Evolutionary conservation across 805 yeast genomes (phyloP).

Genomic region (Sugiyamaella chiloensis): DNA sequence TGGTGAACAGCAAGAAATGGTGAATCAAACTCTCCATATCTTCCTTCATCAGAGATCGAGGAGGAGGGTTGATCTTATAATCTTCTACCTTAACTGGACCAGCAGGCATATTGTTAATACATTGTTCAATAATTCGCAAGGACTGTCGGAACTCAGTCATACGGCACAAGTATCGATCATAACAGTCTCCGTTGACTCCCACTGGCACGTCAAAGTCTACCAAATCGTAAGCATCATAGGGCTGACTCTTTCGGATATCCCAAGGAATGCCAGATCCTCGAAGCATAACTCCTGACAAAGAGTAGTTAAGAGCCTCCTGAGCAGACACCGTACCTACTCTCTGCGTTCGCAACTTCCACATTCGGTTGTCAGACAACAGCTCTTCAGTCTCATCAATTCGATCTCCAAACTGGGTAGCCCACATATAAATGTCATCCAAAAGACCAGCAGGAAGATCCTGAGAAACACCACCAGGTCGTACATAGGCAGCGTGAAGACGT

Average conservation of each 20-base stretch:
- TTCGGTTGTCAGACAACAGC: slow-evolving; percentile 83
- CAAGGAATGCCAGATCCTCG: slow-evolving; percentile 88
- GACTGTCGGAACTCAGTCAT: slow-evolving; percentile 93
- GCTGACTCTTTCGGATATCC: slow-evolving; percentile 81
- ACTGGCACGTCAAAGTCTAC: slow-evolving; percentile 87
- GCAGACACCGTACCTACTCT: slow-evolving; percentile 80
- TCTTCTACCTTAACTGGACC: slow-evolving; percentile 92
- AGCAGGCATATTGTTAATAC: slow-evolving; percentile 87
- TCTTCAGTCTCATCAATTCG: slow-evolving; percentile 89
- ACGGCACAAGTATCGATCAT: slow-evolving; percentile 82
- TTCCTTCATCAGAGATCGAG: slow-evolving; percentile 78
- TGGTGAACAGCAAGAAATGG: slow-evolving; percentile 82
- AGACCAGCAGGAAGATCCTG: slow-evolving; percentile 85
- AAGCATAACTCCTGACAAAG: slow-evolving; percentile 82
- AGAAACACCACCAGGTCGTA: slow-evolving; percentile 89
- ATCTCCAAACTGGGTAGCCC: slow-evolving; percentile 96
- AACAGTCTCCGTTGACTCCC: slow-evolving; percentile 85
- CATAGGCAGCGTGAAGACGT: slow-evolving; percentile 81
- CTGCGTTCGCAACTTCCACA: slow-evolving; percentile 84
- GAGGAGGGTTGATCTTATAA: slow-evolving; percentile 79
- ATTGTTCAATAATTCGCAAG: slow-evolving; percentile 82
- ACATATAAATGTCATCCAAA: slow-evolving; percentile 87
- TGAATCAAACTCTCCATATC: slow-evolving; percentile 92
- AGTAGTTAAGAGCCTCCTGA: slow-evolving; percentile 80
- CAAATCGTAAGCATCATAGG: slow-evolving; percentile 83